Evolutionary conservation across 805 yeast species (phyloP).

Genomic region (Phaffomyces thermotolerans): DNA sequence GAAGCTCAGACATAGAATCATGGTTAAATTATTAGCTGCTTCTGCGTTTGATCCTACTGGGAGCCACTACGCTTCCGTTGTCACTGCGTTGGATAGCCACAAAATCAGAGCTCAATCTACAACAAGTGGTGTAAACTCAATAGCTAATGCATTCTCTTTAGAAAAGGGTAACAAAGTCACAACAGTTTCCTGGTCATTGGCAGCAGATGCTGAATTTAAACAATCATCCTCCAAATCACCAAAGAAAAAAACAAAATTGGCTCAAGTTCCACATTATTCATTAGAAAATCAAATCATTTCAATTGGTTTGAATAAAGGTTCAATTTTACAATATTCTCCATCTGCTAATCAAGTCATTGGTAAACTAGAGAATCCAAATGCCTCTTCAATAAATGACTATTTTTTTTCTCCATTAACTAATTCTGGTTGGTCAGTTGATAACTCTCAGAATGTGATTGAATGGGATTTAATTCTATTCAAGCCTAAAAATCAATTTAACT

Average conservation of each 20-base stretch:
- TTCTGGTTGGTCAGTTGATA: conserved; percentile 54
- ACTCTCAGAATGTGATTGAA: conserved; percentile 49
- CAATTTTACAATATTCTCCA: conserved; percentile 61
- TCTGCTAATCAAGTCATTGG: conserved; percentile 47
- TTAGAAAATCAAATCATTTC: conserved; percentile 44
- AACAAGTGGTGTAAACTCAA: conserved; percentile 29
- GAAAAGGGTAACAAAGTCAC: conserved; percentile 45
- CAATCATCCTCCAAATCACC: not conserved
- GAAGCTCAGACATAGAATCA: not conserved
- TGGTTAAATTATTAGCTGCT: conserved; percentile 11
- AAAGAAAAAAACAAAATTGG: conserved; percentile 19
- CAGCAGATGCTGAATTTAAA: conserved; percentile 8
- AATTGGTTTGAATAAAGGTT: conserved; percentile 60
- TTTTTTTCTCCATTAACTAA: conserved; percentile 35
- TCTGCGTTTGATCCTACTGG: conserved; percentile 52
- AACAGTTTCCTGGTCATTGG: conserved; percentile 46
- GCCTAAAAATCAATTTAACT: conserved; percentile 36
- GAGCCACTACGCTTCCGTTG: conserved; percentile 55
- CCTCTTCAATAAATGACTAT: conserved; percentile 43
- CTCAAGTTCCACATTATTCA: conserved; percentile 11
- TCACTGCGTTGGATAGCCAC: conserved; percentile 65
- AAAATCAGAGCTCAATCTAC: conserved; percentile 58
- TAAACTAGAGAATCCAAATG: conserved; percentile 41
- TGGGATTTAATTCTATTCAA: conserved; percentile 49
- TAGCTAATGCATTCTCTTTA: conserved; percentile 43